Conservation (phyloP, 805 yeast species). For the Wickerhamiella brachini region DNA sequence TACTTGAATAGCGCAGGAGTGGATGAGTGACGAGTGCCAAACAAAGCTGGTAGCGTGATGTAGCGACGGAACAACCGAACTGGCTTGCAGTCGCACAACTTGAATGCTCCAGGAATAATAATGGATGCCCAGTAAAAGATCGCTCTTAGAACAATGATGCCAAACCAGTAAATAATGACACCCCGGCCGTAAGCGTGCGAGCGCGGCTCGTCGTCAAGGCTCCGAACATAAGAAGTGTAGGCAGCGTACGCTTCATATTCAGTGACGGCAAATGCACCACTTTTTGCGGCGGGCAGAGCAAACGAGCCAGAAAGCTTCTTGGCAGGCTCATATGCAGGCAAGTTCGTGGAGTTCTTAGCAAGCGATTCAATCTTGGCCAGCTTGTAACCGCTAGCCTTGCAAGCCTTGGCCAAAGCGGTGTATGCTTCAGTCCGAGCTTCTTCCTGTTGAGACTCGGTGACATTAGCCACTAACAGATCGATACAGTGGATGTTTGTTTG, state of each 20-base stretch:
- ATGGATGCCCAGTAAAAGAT: neutral
- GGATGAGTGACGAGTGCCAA: conserved; percentile 16
- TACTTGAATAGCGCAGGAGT: conserved; percentile 6
- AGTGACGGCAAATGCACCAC: neutral
- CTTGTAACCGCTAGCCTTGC: neutral
- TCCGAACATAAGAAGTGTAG: neutral
- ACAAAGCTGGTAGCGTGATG: conserved; percentile 21
- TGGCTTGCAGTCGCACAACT: neutral
- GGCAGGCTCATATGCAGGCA: neutral
- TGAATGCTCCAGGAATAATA: neutral
- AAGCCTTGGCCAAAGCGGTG: neutral
- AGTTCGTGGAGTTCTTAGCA: neutral
- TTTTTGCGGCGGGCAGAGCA: neutral
- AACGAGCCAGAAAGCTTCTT: neutral
- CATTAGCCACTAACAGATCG: neutral
- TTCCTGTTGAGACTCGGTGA: neutral
- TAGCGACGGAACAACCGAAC: neutral
- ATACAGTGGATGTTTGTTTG: conserved; percentile 10
- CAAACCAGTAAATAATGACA: neutral
- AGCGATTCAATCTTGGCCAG: neutral
- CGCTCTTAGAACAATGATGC: neutral
- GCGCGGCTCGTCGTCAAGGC: neutral
- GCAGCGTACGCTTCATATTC: neutral
- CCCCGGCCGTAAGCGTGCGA: neutral
- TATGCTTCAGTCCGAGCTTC: neutral